Conservation (phyloP, 1,284 basidiomycete genomes). For the Pyrrhoderma lamaoense region DNA sequence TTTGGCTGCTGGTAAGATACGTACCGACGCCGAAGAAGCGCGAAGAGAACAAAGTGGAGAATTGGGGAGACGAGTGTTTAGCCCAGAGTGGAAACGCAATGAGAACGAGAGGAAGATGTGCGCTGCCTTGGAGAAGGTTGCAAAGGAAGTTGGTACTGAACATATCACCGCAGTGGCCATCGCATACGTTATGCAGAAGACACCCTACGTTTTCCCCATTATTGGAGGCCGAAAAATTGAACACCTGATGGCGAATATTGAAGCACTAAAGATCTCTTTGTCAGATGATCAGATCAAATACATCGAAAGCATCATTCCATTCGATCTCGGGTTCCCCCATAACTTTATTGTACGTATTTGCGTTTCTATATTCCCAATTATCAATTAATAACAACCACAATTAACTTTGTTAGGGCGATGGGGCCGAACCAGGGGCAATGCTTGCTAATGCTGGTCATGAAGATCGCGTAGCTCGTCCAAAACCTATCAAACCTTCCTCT, state of each 20-base stretch:
- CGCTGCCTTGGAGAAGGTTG: constrained; percentile 40
- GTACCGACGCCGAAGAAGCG: constrained; percentile 42
- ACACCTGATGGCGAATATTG: constrained; percentile 25
- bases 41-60: constrained; percentile 35
- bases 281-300: constrained; percentile 21
- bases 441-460: not conserved
- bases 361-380: too few relatives aligned
- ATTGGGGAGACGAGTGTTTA: constrained; percentile 29
- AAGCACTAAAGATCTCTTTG: constrained; percentile 23
- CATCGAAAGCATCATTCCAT: constrained; percentile 19
- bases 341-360: not conserved
- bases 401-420: not conserved
- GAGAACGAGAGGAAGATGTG: constrained; percentile 34
- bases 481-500: too few relatives aligned
- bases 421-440: not conserved
- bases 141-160: too few relatives aligned
- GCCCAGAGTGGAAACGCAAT: constrained; percentile 34
- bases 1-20: constrained; percentile 40
- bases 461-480: too few relatives aligned
- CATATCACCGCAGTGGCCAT: too few relatives aligned
- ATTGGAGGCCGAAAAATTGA: constrained; percentile 25
- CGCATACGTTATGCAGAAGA: too few relatives aligned
- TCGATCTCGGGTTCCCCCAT: constrained; percentile 24
- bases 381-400: not conserved
- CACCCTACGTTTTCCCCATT: too few relatives aligned